Evolutionary conservation across 2,329 filamentous ascomycete species (phyloP).

Genomic region (Stemphylium vesicarium): DNA sequence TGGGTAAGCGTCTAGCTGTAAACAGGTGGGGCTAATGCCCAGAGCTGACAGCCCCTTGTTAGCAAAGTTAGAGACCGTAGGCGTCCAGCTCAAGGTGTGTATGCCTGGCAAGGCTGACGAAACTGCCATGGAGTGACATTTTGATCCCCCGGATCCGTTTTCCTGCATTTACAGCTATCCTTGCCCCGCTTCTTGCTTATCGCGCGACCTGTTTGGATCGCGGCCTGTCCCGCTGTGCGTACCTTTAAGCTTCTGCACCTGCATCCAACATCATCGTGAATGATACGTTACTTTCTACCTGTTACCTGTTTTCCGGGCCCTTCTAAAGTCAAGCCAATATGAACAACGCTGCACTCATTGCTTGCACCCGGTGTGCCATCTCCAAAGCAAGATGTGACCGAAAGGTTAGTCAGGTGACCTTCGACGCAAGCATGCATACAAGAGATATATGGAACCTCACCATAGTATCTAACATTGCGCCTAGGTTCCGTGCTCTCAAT

Average conservation of each 20-base stretch:
- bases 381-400: constrained; percentile 12
- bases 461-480: neutral
- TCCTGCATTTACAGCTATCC: neutral
- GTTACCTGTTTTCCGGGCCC: neutral
- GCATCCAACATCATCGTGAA: neutral
- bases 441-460: neutral
- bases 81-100: neutral
- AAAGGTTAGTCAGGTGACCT: constrained; percentile 1
- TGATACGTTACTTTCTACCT: neutral
- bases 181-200: neutral
- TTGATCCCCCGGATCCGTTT: neutral
- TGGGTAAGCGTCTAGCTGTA: neutral
- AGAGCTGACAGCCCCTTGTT: neutral
- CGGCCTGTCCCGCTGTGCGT: neutral
- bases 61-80: neutral
- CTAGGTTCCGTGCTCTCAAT: constrained; percentile 15
- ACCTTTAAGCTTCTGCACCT: neutral
- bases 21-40: neutral
- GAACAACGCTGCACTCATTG: constrained; percentile 5
- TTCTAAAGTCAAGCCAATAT: neutral
- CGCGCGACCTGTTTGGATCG: neutral
- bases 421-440: neutral
- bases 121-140: neutral
- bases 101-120: neutral
- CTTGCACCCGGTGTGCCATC: constrained; percentile 13